Evolutionary conservation across 1,139 yeast genomes (phyloP), one percentile per base, ranked within the genome.

Genomic region (Candida tetrigidarum): DNA sequence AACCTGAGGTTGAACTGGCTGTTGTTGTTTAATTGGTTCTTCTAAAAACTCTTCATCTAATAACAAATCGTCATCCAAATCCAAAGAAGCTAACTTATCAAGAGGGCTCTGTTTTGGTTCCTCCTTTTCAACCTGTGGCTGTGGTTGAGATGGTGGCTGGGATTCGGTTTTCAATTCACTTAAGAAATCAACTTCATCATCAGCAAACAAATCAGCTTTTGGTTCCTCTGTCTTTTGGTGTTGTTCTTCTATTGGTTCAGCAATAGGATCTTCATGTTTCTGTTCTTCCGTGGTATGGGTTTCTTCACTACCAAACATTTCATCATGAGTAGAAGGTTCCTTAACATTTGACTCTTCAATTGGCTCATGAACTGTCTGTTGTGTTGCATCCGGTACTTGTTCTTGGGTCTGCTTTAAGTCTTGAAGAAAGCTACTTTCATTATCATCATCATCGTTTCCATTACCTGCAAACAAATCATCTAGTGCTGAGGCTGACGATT

Each of bases 31-130:
- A 4, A 41, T 16, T 8, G 39, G 36, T 30, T 43, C 50, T 9
- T 49, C 49, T 19, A 49, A 43, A 28, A 59, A 49, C 5, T 52
- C 57, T 22, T 53, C 57, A 42, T 53, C 55, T 18, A 51, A 44
- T 16, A 52, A 41, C 22, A 53, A 49, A 39, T 53, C 57, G 37
- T 54, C 57, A 44, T 54, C 56, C 16, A 53, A 46, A 25, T 50
- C 56, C 25, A 54, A 47, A n/a, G 39, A 33, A n/a, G 50, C 51
- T 10, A 50, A 45, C 35, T 45, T 51, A n/a, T 45, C 46, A 12
- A 27, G 27, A 9, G 36, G 14, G 23, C 6, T 23, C 14, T 15
- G 22, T 19, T 25, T 19, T 5, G 10, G 22, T 16, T 14, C 27
- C 14, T 32, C 28, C 12, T 19, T 28, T 34, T 11, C 23, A 16